Evolutionary conservation across 306 rosid species (phyloP).

Genomic region (Cucumis melo): DNA sequence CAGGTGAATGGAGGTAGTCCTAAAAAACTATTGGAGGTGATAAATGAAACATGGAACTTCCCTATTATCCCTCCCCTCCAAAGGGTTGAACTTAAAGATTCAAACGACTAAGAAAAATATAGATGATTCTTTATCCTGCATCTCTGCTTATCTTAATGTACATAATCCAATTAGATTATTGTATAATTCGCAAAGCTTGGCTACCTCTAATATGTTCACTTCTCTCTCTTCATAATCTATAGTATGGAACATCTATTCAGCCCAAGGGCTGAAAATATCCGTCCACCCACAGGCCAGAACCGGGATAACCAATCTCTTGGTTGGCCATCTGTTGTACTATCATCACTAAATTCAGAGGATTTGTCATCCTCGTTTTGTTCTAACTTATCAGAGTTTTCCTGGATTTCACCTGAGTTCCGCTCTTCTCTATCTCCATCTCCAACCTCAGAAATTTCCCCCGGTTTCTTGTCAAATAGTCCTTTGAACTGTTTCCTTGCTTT

Average conservation of each 20-base stretch:
- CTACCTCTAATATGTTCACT: neutral
- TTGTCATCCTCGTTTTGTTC: constrained; percentile 26
- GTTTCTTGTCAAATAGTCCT: constrained; percentile 90
- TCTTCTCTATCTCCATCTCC: constrained; percentile 27
- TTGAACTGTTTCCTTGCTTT: constrained; percentile 72
- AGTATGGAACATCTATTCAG: constrained; percentile 56
- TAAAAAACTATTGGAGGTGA: neutral
- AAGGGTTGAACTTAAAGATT: neutral
- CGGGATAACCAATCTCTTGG: constrained; percentile 44
- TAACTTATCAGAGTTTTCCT: constrained; percentile 19
- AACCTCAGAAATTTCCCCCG: constrained; percentile 72
- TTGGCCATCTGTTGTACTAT: constrained; percentile 12
- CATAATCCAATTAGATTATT: neutral
- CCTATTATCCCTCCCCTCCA: neutral
- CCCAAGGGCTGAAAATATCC: constrained; percentile 45
- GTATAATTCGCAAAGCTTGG: neutral
- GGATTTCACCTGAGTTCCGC: constrained; percentile 25
- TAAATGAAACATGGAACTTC: neutral
- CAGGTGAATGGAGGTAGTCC: neutral
- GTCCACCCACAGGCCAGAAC: constrained; percentile 43
- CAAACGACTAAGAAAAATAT: neutral
- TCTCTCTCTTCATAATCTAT: constrained; percentile 8
- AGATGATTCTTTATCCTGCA: neutral
- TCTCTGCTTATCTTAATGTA: neutral
- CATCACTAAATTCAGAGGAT: constrained; percentile 42